phyloP scores from a whole-genome alignment of 2,329 filamentous ascomycete genomes.

The Chrysosphaeria jannelii region DNA sequence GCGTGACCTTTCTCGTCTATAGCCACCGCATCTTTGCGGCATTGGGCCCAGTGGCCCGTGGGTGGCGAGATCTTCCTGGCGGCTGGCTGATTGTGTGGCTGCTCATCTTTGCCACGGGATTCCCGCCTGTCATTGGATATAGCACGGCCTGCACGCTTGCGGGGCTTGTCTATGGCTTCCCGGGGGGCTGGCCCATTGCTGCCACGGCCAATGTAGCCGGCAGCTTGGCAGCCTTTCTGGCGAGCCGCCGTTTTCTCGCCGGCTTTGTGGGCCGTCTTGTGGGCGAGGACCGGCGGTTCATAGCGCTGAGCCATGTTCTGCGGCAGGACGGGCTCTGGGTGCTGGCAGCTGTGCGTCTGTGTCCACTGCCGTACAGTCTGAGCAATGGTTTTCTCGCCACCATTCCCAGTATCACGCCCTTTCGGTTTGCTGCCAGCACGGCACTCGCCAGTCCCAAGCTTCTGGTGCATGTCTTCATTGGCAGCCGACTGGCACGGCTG shows the following conservation, averaged over 20 bases:
- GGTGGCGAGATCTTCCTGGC: constrained; percentile 42
- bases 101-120: constrained; percentile 45
- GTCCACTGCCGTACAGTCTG: constrained; percentile 72
- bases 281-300: constrained; percentile 58
- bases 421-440: constrained; percentile 54
- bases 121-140: constrained; percentile 73
- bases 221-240: constrained; percentile 49
- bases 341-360: constrained; percentile 72
- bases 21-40: constrained; percentile 51
- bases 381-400: constrained; percentile 88
- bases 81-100: constrained; percentile 53
- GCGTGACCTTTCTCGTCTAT: constrained; percentile 44
- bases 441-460: constrained; percentile 61
- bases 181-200: constrained; percentile 50
- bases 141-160: constrained; percentile 32
- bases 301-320: constrained; percentile 62
- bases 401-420: constrained; percentile 57
- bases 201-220: constrained; percentile 52
- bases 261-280: constrained; percentile 54
- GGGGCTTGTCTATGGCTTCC: constrained; percentile 25
- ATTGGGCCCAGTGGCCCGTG: constrained; percentile 40
- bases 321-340: constrained; percentile 75
- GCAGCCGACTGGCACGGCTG: constrained; percentile 49
- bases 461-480: constrained; percentile 77
- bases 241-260: constrained; percentile 50